phyloP scores from a whole-genome alignment of 1,139 yeast species.

The Oligophagozyma castellii region DNA sequence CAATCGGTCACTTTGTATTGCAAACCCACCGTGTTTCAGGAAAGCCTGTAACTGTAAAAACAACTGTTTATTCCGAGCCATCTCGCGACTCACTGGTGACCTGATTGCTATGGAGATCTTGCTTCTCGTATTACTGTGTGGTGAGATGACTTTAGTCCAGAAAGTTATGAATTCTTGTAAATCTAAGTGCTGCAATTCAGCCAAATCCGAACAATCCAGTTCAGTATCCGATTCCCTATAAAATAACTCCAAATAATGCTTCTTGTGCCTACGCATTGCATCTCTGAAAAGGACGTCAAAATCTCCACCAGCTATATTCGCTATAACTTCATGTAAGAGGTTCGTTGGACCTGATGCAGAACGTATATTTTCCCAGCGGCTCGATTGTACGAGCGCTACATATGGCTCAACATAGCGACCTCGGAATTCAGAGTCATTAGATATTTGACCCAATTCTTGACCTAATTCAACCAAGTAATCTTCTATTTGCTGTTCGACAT shows the following conservation, averaged over 20 bases:
- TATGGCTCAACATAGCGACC: conserved; percentile 27
- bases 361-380: conserved; percentile 5
- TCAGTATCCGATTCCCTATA: too few species aligned
- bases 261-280: conserved; percentile 30
- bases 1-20: conserved; percentile 28
- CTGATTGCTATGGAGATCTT: conserved; percentile 30
- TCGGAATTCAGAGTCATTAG: conserved; percentile 27
- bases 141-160: conserved; percentile 20
- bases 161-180: too few species aligned
- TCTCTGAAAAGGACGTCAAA: conserved; percentile 15
- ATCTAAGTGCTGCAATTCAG: too few species aligned
- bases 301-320: conserved; percentile 27
- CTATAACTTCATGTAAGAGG: conserved; percentile 25
- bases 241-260: conserved; percentile 35
- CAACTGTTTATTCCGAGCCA: conserved; percentile 24
- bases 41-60: conserved; percentile 30
- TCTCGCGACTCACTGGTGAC: conserved; percentile 26
- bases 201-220: too few species aligned
- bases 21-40: conserved; percentile 31
- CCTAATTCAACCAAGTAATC: conserved; percentile 32
- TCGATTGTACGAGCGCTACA: conserved; percentile 16
- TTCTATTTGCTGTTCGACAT: conserved; percentile 33
- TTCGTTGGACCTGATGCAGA: conserved; percentile 27
- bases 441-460: conserved; percentile 9
- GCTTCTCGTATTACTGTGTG: conserved; percentile 8